These are phyloP conservation scores for Coelastrella sp. DNA, from an alignment of 139 green algal genomes.

Conservation along the genomic window DNA sequence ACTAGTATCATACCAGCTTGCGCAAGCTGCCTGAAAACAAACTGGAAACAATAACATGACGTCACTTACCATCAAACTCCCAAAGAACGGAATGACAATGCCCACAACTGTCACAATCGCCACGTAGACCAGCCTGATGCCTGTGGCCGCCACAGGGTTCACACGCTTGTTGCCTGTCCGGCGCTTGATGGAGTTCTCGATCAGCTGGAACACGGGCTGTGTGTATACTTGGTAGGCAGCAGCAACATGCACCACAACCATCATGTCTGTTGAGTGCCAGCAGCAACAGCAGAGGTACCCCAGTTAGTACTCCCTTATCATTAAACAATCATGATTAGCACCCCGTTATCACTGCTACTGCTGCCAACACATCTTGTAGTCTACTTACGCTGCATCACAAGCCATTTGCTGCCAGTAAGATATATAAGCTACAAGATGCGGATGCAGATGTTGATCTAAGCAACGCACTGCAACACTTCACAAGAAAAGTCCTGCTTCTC, in stretches of 20 bases:
- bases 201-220: constrained; percentile 55
- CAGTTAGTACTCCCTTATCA: too few species aligned
- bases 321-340: too few species aligned
- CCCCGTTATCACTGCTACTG: too few species aligned
- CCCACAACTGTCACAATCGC: constrained; percentile 51
- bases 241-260: constrained; percentile 59
- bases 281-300: not conserved
- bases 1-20: too few species aligned
- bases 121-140: constrained; percentile 47
- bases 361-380: too few species aligned
- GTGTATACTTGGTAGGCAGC: constrained; percentile 62
- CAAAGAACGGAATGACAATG: constrained; percentile 59
- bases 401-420: too few species aligned
- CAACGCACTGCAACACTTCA: not conserved
- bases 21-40: too few species aligned
- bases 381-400: too few species aligned
- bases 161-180: not conserved
- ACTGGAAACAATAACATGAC: too few species aligned
- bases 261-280: constrained; percentile 23
- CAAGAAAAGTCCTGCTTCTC: not conserved
- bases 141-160: not conserved
- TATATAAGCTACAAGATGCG: not conserved
- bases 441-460: not conserved
- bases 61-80: constrained; percentile 35
- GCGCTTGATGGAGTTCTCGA: constrained; percentile 44